Conservation (phyloP, 257 asterid species). For the Coffea eugenioides region DNA sequence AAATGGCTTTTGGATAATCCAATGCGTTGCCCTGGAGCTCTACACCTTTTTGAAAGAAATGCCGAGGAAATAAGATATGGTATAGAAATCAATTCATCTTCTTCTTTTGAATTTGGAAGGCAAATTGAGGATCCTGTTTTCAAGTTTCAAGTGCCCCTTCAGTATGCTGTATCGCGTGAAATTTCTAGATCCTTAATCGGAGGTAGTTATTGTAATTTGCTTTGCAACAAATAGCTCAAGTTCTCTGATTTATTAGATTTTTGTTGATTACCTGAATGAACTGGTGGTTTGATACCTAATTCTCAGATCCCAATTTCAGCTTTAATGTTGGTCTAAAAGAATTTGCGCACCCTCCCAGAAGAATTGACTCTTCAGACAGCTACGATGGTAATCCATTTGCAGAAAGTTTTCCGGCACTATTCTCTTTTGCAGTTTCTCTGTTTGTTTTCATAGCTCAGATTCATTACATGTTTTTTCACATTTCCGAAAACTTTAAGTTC, state of each 20-base stretch:
- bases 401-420: conserved; percentile 4
- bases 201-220: conserved; percentile 20
- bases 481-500: background rate
- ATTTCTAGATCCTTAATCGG: conserved; percentile 37
- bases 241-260: background rate
- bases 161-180: conserved; percentile 41
- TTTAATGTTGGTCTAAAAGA: conserved; percentile 24
- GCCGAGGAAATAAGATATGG: conserved; percentile 36
- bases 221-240: background rate
- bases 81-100: conserved; percentile 31
- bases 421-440: conserved; percentile 32
- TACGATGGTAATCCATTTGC: no score
- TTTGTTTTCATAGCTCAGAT: conserved; percentile 37
- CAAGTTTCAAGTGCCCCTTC: conserved; percentile 45
- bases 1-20: conserved; percentile 36
- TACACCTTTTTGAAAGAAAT: conserved; percentile 33
- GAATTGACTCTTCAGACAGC: background rate
- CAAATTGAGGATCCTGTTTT: conserved; percentile 36
- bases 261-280: background rate
- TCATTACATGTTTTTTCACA: background rate
- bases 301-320: conserved; percentile 33
- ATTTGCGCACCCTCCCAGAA: conserved; percentile 32
- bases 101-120: conserved; percentile 30
- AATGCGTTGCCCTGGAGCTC: conserved; percentile 38
- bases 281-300: background rate